These are phyloP conservation scores for Phytophthora meadii DNA, from an alignment of 352 stramenopile species.

Conservation along the genomic window DNA sequence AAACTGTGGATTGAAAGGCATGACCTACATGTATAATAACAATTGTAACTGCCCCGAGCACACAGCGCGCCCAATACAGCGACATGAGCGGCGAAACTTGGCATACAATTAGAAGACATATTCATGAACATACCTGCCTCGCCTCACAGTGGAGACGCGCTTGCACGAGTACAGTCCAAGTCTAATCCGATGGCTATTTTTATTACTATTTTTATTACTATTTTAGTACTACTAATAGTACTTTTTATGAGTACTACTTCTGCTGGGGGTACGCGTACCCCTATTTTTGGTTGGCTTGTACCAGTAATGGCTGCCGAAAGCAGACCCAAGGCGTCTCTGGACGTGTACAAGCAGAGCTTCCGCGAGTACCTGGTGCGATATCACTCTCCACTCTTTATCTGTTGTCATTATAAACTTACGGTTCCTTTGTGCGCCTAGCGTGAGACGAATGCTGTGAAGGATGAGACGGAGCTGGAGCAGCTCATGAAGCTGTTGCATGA, in stretches of 20 bases:
- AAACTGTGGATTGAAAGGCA: neutral
- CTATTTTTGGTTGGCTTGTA: slow-evolving; percentile 33
- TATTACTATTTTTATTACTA: no score
- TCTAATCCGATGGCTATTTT: no score
- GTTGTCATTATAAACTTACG: neutral
- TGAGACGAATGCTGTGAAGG: slow-evolving; percentile 64
- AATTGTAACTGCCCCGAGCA: no score
- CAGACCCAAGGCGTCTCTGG: slow-evolving; percentile 60
- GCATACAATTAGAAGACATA: no score
- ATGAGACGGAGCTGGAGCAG: slow-evolving; percentile 56
- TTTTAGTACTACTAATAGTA: no score
- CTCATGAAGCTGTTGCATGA: slow-evolving; percentile 81
- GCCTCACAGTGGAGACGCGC: no score
- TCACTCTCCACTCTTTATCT: neutral
- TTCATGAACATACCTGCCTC: no score
- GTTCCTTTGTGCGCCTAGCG: slow-evolving; percentile 35
- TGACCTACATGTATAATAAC: no score
- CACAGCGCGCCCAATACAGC: no score
- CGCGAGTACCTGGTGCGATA: slow-evolving; percentile 65
- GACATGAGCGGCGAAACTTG: no score
- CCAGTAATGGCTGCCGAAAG: slow-evolving; percentile 19
- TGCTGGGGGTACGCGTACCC: slow-evolving; percentile 6
- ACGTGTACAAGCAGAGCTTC: slow-evolving; percentile 87
- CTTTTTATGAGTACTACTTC: neutral
- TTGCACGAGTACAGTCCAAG: no score